Evolutionary conservation across 2,329 filamentous ascomycete species (phyloP), one percentile per base, ranked within the genome.

Genomic region (Pyrenophora seminiperda): DNA sequence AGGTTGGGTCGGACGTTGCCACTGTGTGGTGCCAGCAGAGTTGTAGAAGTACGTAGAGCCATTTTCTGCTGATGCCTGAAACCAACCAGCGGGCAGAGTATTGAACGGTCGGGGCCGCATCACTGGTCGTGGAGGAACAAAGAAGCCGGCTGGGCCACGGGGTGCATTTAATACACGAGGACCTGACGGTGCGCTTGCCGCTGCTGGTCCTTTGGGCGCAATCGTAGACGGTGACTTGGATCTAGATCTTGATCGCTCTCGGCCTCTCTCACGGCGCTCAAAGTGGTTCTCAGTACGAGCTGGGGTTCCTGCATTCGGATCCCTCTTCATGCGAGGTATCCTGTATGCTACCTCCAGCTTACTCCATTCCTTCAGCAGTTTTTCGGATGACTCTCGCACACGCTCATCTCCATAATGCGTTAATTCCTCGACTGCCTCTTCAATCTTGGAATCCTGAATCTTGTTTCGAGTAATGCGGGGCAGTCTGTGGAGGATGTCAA

Each of bases 401-500:
- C 88, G 81, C 54, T 90, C 85, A 66, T 96, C 87, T 7, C 86
- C 84, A 14, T 84, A 88, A 10, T 75, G 75, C 1, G 80, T 82
- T 42, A 97, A 77, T 3, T 82, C 81, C 64, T 90, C 79, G 33
- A 99, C 83, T 0, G 88, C 88, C 2, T 86, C 81, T 71, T 97
- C 94, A 54, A 99, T 97, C 65, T 96, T 96, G 7, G 94, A 96
- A 66, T 96, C 92, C 59, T 90, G 87, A 50, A 99, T 97, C 75
- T 99, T 99, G 79, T 99, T 99, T 52, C 91, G 87, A 15, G 94
- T 97, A 41, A 97, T 79, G 7, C 93, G 87, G 0, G 94, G 94
- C 58, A 97, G 88, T 57, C 86, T 87, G 72, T 95, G 87, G 15
- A 99, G 82, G 47, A 99, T 91, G 58, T 94, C 87, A 55, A 99